Conservation (phyloP, 768 basidiomycete species). For the Mrakia frigida region DNA sequence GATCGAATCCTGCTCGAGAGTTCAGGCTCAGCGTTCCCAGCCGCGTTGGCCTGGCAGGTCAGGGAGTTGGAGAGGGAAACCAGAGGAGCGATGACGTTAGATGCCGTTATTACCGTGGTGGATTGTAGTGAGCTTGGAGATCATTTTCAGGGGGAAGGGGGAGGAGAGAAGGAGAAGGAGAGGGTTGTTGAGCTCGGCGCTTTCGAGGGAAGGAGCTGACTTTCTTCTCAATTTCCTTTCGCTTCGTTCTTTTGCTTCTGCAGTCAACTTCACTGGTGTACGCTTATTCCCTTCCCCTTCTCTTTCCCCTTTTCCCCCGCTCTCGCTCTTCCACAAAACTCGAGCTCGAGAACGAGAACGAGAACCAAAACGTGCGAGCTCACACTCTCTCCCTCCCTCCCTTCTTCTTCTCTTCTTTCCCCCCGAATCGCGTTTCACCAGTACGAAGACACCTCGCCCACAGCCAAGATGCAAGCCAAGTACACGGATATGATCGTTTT, state of each 20-base stretch:
- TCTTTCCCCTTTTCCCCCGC: not conserved
- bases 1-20: slow-evolving; percentile 94
- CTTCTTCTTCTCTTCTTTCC: not conserved
- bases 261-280: slow-evolving; percentile 63
- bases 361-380: not conserved
- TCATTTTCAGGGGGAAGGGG: too few relatives aligned
- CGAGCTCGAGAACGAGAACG: too few relatives aligned
- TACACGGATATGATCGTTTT: slow-evolving; percentile 88
- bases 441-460: slow-evolving; percentile 89
- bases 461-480: slow-evolving; percentile 85
- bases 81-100: slow-evolving; percentile 66
- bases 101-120: slow-evolving; percentile 85
- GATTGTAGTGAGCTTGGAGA: slow-evolving; percentile 33
- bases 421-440: not conserved
- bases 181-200: too few relatives aligned
- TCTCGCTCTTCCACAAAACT: too few relatives aligned
- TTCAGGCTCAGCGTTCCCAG: slow-evolving; percentile 93
- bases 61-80: slow-evolving; percentile 81
- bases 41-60: slow-evolving; percentile 90
- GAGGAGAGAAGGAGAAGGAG: not conserved
- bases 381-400: not conserved
- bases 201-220: not conserved
- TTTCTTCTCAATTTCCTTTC: not conserved
- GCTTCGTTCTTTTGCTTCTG: not conserved
- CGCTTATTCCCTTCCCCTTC: not conserved